Percentiles rank a stretch among this genome's conserved stretches.
phyloP scores from a whole-genome alignment of 202 grass and related monocot genomes.

The Cymbopogon flexuosus region DNA sequence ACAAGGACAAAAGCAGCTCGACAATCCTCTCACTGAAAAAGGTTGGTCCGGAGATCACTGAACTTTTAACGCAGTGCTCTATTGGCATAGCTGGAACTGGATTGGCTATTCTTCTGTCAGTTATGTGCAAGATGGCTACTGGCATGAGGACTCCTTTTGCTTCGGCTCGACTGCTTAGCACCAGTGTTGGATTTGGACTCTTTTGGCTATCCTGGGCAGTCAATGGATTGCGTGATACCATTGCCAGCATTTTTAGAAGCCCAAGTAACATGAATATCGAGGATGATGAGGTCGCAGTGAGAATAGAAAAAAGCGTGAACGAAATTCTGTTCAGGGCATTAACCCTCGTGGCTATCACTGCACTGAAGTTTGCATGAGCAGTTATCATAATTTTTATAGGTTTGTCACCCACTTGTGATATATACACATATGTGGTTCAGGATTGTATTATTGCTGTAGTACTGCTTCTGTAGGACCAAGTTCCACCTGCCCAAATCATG shows the following conservation, averaged over 20 bases:
- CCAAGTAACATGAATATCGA: constrained; percentile 42
- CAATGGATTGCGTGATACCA: constrained; percentile 64
- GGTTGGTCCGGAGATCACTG: constrained; percentile 53
- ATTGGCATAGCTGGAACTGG: constrained; percentile 87
- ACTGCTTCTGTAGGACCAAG: constrained; percentile 34
- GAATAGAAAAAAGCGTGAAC: constrained; percentile 51
- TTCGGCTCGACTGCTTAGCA: constrained; percentile 53
- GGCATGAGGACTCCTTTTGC: constrained; percentile 44
- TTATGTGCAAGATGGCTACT: constrained; percentile 55
- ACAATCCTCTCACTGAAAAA: constrained; percentile 63
- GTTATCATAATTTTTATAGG: not conserved
- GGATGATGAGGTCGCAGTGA: constrained; percentile 52
- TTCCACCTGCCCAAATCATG: constrained; percentile 22
- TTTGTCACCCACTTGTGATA: not conserved
- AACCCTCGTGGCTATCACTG: constrained; percentile 54
- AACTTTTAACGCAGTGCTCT: constrained; percentile 76
- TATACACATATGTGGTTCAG: constrained; percentile 32
- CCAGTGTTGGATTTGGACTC: constrained; percentile 69
- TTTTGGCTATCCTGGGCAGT: constrained; percentile 88
- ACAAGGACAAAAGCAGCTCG: constrained; percentile 43
- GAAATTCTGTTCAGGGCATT: constrained; percentile 62
- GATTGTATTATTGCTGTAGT: constrained; percentile 1
- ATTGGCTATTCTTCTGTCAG: constrained; percentile 78
- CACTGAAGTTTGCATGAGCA: constrained; percentile 58
- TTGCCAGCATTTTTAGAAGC: constrained; percentile 46